Evolutionary conservation across 257 asterid species (phyloP).

Genomic region (Ophiorrhiza pumila): DNA sequence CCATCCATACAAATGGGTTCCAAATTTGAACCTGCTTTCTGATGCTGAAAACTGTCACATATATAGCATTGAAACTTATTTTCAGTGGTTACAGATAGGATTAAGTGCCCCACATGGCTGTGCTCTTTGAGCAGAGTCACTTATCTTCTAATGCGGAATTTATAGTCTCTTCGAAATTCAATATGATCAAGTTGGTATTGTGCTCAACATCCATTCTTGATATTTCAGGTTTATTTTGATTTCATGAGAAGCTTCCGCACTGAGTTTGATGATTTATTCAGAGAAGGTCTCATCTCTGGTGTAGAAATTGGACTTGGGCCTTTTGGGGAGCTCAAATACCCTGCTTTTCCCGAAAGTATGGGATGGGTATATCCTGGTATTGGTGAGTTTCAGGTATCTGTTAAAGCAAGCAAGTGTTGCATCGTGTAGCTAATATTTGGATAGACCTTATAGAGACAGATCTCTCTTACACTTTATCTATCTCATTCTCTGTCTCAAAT

Average conservation of each 20-base stretch:
- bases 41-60: neutral
- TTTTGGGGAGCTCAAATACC: constrained; percentile 74
- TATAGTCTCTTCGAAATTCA: neutral
- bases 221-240: constrained; percentile 66
- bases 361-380: constrained; percentile 88
- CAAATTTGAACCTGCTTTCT: neutral
- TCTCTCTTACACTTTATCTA: no score
- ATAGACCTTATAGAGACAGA: no score
- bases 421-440: neutral
- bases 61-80: neutral
- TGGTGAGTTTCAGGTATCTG: constrained; percentile 81
- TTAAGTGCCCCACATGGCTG: neutral
- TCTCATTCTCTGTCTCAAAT: no score
- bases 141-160: neutral
- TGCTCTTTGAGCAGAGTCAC: neutral
- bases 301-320: constrained; percentile 74
- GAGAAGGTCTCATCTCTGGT: constrained; percentile 60
- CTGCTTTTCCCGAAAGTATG: constrained; percentile 69
- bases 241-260: constrained; percentile 78
- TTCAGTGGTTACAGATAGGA: neutral
- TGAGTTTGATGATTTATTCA: constrained; percentile 64
- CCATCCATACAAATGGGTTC: neutral
- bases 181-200: neutral
- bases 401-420: constrained; percentile 1
- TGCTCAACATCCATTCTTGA: neutral